Evolutionary conservation across 768 basidiomycete genomes (phyloP).

Genomic region (Termitomyces heimii): DNA sequence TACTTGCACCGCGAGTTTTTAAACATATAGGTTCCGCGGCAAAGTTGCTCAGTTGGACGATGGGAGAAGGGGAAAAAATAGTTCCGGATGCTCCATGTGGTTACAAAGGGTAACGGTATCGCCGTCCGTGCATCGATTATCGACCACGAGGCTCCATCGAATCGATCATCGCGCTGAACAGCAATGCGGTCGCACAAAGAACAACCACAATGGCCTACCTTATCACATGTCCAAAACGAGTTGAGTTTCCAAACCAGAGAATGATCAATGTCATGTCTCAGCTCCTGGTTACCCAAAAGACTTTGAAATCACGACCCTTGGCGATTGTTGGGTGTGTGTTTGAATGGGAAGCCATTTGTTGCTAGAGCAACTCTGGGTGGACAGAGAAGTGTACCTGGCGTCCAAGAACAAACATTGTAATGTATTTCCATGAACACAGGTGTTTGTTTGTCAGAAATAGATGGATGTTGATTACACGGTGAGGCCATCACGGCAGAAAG

Average conservation of each 20-base stretch:
- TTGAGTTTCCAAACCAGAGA: too few species aligned
- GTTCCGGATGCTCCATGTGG: neutral
- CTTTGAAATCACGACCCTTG: neutral
- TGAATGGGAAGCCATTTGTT: neutral
- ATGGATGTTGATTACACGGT: too few species aligned
- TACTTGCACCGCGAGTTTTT: neutral
- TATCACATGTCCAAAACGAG: too few species aligned
- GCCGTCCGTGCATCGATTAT: neutral
- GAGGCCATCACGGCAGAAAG: neutral
- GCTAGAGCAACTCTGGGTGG: too few species aligned
- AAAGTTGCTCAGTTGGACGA: too few species aligned
- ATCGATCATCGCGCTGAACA: neutral
- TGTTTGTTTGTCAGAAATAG: too few species aligned
- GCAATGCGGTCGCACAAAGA: neutral
- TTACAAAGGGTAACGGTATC: neutral
- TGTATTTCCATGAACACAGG: neutral
- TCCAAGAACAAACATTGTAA: too few species aligned
- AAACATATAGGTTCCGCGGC: neutral
- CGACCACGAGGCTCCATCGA: neutral
- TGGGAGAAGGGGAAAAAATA: neutral
- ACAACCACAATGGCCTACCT: neutral
- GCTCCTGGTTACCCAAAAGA: neutral
- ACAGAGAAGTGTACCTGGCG: too few species aligned
- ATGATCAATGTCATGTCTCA: conserved; percentile 1
- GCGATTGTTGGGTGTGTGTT: neutral